phyloP scores from a whole-genome alignment of 441 rosid genomes.

The Gossypium gossypioides region DNA sequence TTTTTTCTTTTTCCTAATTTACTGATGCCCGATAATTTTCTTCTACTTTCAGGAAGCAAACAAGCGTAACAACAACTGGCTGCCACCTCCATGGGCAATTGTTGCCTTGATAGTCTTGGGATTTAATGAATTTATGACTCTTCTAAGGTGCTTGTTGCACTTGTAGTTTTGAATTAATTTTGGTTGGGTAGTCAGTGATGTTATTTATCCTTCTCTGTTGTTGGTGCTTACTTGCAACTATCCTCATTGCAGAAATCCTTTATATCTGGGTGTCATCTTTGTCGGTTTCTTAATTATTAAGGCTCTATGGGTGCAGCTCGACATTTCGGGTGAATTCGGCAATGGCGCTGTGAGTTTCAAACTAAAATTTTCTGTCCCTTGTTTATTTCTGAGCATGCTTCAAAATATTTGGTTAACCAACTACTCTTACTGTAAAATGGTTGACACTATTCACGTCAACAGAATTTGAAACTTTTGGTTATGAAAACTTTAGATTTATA shows the following conservation, averaged over 20 bases:
- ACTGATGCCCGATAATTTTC: background rate
- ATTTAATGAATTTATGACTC: conserved; percentile 94
- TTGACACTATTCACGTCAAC: background rate
- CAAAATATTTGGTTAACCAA: background rate
- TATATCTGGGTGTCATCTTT: conserved; percentile 58
- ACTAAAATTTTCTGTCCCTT: background rate
- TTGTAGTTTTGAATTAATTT: background rate
- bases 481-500: background rate
- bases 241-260: conserved; percentile 70
- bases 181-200: conserved; percentile 6
- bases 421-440: background rate
- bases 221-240: conserved; percentile 9
- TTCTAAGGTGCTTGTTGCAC: conserved; percentile 48
- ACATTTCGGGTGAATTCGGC: conserved; percentile 68
- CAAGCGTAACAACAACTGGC: conserved; percentile 85
- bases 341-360: conserved; percentile 64
- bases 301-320: conserved; percentile 90
- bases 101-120: conserved; percentile 71
- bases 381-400: conserved; percentile 1
- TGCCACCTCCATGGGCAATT: conserved; percentile 99
- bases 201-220: background rate
- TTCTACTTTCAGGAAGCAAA: conserved; percentile 75
- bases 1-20: background rate
- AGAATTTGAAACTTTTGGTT: background rate
- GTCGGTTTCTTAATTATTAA: conserved; percentile 58